Conservation (phyloP, 495 filamentous ascomycete species). For the Aspergillus avenaceus region DNA sequence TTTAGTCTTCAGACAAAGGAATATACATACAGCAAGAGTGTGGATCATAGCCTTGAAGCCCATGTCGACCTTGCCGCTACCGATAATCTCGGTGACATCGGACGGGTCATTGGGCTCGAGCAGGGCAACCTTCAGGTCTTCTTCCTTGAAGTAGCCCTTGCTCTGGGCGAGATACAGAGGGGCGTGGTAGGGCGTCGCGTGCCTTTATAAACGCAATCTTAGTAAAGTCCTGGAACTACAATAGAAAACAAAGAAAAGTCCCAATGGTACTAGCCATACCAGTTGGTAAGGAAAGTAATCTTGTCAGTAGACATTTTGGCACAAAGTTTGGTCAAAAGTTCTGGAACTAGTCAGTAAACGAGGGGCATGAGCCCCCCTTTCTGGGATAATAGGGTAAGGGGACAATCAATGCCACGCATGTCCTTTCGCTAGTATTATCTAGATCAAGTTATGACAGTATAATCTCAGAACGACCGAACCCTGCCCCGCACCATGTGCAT, state of each 20-base stretch:
- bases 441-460: slow-evolving; percentile 77
- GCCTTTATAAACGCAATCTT: slow-evolving; percentile 40
- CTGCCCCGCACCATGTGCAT: background rate
- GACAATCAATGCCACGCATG: slow-evolving; percentile 61
- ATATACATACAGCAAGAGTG: slow-evolving; percentile 53
- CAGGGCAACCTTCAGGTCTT: slow-evolving; percentile 66
- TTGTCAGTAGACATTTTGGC: slow-evolving; percentile 67
- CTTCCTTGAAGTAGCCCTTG: slow-evolving; percentile 65
- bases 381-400: slow-evolving; percentile 24
- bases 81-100: slow-evolving; percentile 72
- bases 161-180: slow-evolving; percentile 67
- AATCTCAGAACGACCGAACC: slow-evolving; percentile 54
- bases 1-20: background rate
- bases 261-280: slow-evolving; percentile 35
- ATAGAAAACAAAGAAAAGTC: background rate
- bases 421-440: slow-evolving; percentile 83
- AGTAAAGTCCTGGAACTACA: slow-evolving; percentile 15
- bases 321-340: slow-evolving; percentile 26
- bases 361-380: slow-evolving; percentile 6
- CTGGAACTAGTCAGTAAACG: slow-evolving; percentile 20
- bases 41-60: slow-evolving; percentile 77
- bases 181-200: slow-evolving; percentile 70
- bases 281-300: slow-evolving; percentile 73
- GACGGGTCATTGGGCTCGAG: slow-evolving; percentile 67
- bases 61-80: slow-evolving; percentile 65